Base-by-base conservation (phyloP, 2,329 filamentous ascomycete species). In the Didymella pomorum region DNA sequence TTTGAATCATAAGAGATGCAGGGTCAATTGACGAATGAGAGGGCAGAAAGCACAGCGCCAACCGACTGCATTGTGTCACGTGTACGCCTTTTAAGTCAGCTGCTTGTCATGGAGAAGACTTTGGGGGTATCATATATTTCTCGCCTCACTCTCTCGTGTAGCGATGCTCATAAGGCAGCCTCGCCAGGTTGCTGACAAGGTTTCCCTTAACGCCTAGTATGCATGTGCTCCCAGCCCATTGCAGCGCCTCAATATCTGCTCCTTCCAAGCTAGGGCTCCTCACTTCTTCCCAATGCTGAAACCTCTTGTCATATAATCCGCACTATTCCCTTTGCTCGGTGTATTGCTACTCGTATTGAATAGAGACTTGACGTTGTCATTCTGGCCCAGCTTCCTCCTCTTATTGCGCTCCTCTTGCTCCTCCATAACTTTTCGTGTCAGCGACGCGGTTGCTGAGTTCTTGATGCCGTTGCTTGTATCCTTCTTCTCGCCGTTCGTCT, bases 371-470 rank as follows among this genome's bases (percentile, higher is more conserved):
- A 83, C 72, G 49, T 81, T 82, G 14, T 80, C 76, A 61, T 81
- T 82, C 26, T 79, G 80, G 3, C 84, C 87, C 66, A 92, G 70
- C 71, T 91, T 96, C 60, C 91, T 83, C 65, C 89, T 82, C 79
- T 94, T 97, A 65, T 92, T 93, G 55, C 86, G 84, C 70, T 90
- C 87, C 49, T 94, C 90, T 74, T 97, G 92, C 70, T 98, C 94
- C 23, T 90, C 89, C 25, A 98, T 76, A 0, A 99, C 93, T 67
- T 89, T 93, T 0, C 90, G 91, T 0, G 94, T 96, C 42, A 99
- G 79, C 3, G 88, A 90, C 0, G 94, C 93, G 0, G 95, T 95
- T 54, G 91, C 86, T 0, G 91, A 82, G 68, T 98, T 96, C 75
- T 97, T 97, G 76, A 98, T 97, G 11, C 89, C 87, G 52, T 83